A percentile compares a stretch with the other conserved stretches of the same genome.
phyloP scores from a whole-genome alignment of 148 eudicot genomes.

The Silene latifolia region DNA sequence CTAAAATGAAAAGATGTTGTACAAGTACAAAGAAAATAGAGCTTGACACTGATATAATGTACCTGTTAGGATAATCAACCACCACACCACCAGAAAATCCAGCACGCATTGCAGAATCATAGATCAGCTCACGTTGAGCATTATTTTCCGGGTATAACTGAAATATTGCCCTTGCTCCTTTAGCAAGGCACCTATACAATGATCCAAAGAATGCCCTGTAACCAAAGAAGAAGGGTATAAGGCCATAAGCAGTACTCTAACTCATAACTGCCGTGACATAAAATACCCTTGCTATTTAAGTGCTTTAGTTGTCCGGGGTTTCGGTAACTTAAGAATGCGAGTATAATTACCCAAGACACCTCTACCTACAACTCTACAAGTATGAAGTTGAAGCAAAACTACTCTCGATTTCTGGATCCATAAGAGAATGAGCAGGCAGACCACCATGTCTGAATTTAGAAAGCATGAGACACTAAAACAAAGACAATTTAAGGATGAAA shows the following conservation, averaged over 20 bases:
- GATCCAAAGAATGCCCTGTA: conserved; percentile 91
- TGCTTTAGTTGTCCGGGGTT: too few relatives aligned
- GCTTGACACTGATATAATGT: neutral
- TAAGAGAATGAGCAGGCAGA: too few relatives aligned
- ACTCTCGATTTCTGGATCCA: too few relatives aligned
- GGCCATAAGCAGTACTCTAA: neutral
- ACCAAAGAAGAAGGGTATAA: neutral
- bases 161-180: conserved; percentile 88
- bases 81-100: conserved; percentile 93
- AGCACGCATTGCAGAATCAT: conserved; percentile 78
- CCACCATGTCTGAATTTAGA: too few relatives aligned
- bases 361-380: too few relatives aligned
- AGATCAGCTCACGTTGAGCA: conserved; percentile 76
- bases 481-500: neutral
- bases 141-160: conserved; percentile 82
- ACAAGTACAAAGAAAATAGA: too few relatives aligned
- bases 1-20: too few relatives aligned
- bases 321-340: too few relatives aligned
- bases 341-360: too few relatives aligned
- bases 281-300: too few relatives aligned
- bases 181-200: conserved; percentile 61
- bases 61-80: conserved; percentile 93
- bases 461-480: too few relatives aligned
- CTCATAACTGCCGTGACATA: neutral
- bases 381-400: too few relatives aligned